Evolutionary conservation across 805 yeast genomes (phyloP).

Genomic region (Torulaspora delbrueckii): DNA sequence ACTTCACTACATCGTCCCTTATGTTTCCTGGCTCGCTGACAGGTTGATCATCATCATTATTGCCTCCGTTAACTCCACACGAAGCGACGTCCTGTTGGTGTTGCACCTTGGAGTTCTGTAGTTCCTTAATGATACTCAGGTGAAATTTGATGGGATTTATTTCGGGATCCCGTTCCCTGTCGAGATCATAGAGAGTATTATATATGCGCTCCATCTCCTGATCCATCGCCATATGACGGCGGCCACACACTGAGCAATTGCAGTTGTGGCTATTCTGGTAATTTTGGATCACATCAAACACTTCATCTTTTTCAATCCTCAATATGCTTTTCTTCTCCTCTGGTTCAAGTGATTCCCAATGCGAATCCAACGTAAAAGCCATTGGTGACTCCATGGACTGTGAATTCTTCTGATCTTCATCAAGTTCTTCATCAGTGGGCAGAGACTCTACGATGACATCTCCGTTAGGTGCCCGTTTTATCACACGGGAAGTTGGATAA

Average conservation of each 20-base stretch:
- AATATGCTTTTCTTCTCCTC: conserved; percentile 58
- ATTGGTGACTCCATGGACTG: conserved; percentile 17
- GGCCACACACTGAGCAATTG: conserved; percentile 73
- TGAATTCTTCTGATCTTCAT: background rate
- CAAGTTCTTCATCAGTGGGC: conserved; percentile 15
- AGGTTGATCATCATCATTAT: background rate
- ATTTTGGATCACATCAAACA: conserved; percentile 57
- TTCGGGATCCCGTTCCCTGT: conserved; percentile 35
- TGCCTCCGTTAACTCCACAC: background rate
- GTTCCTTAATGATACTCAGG: conserved; percentile 32
- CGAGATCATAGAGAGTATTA: conserved; percentile 57
- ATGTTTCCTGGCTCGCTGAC: conserved; percentile 16
- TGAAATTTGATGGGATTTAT: conserved; percentile 33
- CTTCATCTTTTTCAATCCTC: conserved; percentile 62
- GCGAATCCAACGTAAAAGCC: conserved; percentile 32
- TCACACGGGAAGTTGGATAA: conserved; percentile 67
- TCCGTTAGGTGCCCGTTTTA: conserved; percentile 68
- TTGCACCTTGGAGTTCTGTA: conserved; percentile 26
- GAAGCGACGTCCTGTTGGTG: conserved; percentile 5
- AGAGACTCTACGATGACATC: conserved; percentile 63
- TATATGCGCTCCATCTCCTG: conserved; percentile 71
- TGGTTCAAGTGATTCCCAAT: conserved; percentile 63
- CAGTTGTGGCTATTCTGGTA: conserved; percentile 52
- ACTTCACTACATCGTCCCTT: conserved; percentile 23
- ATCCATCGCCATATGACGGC: conserved; percentile 65